Evolutionary conservation across 129 eudicot genomes (phyloP), one percentile per base, ranked within the genome.

Genomic region (Rutidosis leptorrhynchoides): DNA sequence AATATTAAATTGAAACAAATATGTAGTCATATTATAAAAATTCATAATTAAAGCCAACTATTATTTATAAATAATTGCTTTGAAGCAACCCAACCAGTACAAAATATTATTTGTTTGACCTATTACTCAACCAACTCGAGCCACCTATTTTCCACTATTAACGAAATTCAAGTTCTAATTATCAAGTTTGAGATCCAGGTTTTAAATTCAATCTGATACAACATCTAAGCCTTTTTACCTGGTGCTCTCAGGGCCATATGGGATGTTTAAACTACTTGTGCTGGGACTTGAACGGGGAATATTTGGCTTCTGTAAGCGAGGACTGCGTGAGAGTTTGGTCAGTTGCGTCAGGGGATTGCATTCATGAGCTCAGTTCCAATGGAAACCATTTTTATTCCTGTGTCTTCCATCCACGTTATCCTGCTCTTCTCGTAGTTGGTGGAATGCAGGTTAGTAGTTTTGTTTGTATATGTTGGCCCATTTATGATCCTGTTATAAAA

Each of bases 351-450:
- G 85, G 92, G 43, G 92, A 90, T 30, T 90, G 87, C 75, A 81
- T 83, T 59, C 90, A 86, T 71, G 97, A 90, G 79, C 80, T 90
- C 48, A 83, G 64, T 64, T 75, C 89, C 28, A 84, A 58, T 19
- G 91, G 85, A 24, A 86, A 80, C 77, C 90, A 84, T 66, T 90
- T 90, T 74, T 78, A 86, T 70, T 90, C 97, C 5, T 90, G 97
- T 82, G 95, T 86, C 43, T 90, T 86, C 67, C 97, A 90, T 82
- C 95, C 97, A 8, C 86, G 86, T 74, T 90, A 86, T 76, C 68
- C 97, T 45, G 80, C 95, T 70, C 87, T 90, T 45, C 72, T 90
- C 84, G 97, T 90, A 16, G 75, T 90, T 28, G 97, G 97, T 55
- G 95, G 97, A 61, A 45, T 78, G 78, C 75, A 82, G 95, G 97